Conservation (phyloP, 257 asterid species). For the Cruciata laevipes region DNA sequence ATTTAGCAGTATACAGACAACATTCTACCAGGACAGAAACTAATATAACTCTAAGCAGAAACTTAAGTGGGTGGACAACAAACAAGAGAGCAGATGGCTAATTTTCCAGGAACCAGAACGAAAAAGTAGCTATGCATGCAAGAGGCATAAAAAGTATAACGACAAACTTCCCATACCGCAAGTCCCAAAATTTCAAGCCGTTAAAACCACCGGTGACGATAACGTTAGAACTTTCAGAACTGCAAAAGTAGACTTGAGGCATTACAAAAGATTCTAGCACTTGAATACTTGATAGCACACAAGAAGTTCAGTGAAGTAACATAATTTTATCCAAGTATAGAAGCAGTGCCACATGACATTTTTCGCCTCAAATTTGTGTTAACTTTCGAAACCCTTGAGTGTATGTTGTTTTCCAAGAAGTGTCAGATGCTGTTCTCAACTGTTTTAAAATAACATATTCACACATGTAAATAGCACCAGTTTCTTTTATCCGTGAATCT, state of each 20-base stretch:
- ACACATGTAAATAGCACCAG: not conserved
- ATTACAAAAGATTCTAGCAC: slow-evolving; percentile 12
- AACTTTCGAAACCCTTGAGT: not conserved
- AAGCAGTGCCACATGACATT: not conserved
- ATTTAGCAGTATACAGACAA: not conserved
- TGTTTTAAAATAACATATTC: not conserved
- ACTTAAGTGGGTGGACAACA: not conserved
- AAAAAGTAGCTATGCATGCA: not conserved
- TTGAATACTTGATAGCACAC: not conserved
- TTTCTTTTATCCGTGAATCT: not conserved
- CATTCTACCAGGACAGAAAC: not conserved
- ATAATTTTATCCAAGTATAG: not conserved
- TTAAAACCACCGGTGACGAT: slow-evolving; percentile 60
- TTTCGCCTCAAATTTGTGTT: not conserved
- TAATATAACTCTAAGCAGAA: not conserved
- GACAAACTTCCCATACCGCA: slow-evolving; percentile 47
- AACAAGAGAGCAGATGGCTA: not conserved
- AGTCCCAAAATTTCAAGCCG: slow-evolving; percentile 88
- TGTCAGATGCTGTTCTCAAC: not conserved
- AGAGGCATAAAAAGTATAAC: not conserved
- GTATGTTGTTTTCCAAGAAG: not conserved
- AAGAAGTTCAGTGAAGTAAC: too few species aligned
- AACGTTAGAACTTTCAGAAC: slow-evolving; percentile 56
- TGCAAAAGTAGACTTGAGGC: slow-evolving; percentile 30
- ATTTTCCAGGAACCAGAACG: not conserved